Conservation (phyloP, 345 rosid genomes). For the Pugionium dolabratum region DNA sequence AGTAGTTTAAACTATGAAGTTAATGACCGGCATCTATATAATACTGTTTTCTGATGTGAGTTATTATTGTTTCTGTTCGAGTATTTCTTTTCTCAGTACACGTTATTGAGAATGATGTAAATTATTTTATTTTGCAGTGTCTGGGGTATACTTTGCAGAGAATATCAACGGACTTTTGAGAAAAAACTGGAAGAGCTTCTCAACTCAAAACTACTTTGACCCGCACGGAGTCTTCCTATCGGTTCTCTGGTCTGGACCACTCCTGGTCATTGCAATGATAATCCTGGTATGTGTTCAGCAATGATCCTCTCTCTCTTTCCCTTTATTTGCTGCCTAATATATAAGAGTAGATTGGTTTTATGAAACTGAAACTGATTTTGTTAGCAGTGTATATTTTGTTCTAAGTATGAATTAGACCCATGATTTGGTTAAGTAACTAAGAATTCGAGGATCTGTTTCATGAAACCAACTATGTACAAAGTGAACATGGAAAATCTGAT, state of each 20-base stretch:
- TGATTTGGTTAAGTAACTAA: too few species aligned
- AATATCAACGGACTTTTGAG: constrained; percentile 59
- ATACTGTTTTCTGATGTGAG: too few species aligned
- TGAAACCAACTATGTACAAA: not conserved
- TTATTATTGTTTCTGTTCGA: too few species aligned
- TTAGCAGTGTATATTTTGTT: too few species aligned
- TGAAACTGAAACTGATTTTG: not conserved
- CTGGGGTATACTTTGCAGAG: constrained; percentile 92
- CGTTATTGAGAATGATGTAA: too few species aligned
- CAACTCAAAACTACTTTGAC: constrained; percentile 91
- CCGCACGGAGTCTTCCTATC: constrained; percentile 79
- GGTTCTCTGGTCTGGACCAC: constrained; percentile 94
- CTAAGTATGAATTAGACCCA: too few species aligned
- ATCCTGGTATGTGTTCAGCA: constrained; percentile 63
- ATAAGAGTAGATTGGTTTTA: not conserved
- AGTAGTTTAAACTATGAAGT: not conserved
- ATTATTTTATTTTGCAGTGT: constrained; percentile 50
- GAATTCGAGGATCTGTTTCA: not conserved
- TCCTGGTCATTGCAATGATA: constrained; percentile 68
- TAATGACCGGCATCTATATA: not conserved
- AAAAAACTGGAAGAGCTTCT: constrained; percentile 78
- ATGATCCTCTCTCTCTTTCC: constrained; percentile 1
- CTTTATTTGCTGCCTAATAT: not conserved
- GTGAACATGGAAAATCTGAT: too few species aligned
- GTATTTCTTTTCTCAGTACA: too few species aligned